Percentiles rank a stretch among this genome's conserved stretches.
Evolutionary conservation across 2,329 filamentous ascomycete species (phyloP).

Genomic region (Aspergillus sp.): DNA sequence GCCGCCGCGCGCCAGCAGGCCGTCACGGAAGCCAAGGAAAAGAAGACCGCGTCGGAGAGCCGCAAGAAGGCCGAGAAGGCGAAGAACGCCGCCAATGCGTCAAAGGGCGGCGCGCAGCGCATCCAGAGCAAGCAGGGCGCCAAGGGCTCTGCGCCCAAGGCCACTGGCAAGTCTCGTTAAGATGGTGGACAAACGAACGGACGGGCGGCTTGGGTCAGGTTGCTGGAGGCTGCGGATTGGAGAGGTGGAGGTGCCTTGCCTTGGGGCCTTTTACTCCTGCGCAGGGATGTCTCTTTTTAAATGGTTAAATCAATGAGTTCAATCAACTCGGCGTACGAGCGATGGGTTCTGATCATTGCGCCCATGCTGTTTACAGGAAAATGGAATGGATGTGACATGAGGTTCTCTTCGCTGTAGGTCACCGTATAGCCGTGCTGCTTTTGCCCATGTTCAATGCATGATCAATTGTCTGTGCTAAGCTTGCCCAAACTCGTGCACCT

Average conservation of each 20-base stretch:
- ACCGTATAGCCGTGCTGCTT: no score
- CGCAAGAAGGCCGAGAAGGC: slow-evolving; percentile 99
- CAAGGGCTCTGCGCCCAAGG: slow-evolving; percentile 82
- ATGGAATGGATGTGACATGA: slow-evolving; percentile 18
- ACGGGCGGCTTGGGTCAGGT: slow-evolving; percentile 19
- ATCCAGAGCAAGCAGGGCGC: slow-evolving; percentile 95
- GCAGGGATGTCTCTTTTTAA: slow-evolving; percentile 19
- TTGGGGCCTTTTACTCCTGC: slow-evolving; percentile 12
- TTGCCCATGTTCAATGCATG: no score
- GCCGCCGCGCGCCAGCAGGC: slow-evolving; percentile 78
- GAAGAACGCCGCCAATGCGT: slow-evolving; percentile 66
- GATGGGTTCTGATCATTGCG: slow-evolving; percentile 14
- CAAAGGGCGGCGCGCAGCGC: slow-evolving; percentile 68
- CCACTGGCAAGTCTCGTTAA: slow-evolving; percentile 80
- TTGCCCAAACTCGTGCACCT: no score
- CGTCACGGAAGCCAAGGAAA: slow-evolving; percentile 98
- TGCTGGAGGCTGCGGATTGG: slow-evolving; percentile 14
- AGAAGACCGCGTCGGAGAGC: slow-evolving; percentile 79
- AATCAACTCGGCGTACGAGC: slow-evolving; percentile 18
- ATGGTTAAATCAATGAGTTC: slow-evolving; percentile 10
- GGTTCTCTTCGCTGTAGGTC: slow-evolving; percentile 4
- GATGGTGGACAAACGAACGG: slow-evolving; percentile 6
- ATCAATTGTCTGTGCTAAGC: no score
- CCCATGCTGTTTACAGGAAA: slow-evolving; percentile 14
- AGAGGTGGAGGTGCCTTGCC: slow-evolving; percentile 2